Conservation (phyloP, 495 filamentous ascomycete genomes). For the Podospora australis region DNA sequence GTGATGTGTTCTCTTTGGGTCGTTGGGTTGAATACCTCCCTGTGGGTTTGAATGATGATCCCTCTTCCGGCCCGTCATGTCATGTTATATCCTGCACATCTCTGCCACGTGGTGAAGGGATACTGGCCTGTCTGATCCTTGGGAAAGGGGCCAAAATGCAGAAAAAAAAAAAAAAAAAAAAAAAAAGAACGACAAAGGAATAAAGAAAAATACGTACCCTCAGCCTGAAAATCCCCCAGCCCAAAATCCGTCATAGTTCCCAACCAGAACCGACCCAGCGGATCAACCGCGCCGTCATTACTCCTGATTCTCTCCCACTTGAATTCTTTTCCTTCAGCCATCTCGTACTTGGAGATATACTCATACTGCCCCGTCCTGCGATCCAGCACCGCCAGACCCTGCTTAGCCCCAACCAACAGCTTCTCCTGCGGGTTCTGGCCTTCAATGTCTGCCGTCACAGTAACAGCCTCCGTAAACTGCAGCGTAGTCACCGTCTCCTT, state of each 20-base stretch:
- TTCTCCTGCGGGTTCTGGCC: conserved; percentile 54
- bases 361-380: conserved; percentile 54
- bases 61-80: too few relatives aligned
- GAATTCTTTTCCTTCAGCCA: conserved; percentile 42
- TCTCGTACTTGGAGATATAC: conserved; percentile 35
- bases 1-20: too few relatives aligned
- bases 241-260: conserved; percentile 81
- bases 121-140: not conserved
- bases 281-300: conserved; percentile 82
- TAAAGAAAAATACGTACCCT: conserved; percentile 39
- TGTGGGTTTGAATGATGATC: too few relatives aligned
- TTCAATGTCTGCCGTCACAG: conserved; percentile 79
- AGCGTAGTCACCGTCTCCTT: conserved; percentile 57
- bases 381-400: conserved; percentile 71
- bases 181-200: not conserved
- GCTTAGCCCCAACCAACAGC: conserved; percentile 74
- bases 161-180: not conserved
- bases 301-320: conserved; percentile 45
- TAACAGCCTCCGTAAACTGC: conserved; percentile 61
- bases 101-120: conserved; percentile 20
- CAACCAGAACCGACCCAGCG: conserved; percentile 77
- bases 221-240: conserved; percentile 41
- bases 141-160: too few relatives aligned
- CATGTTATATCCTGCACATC: too few relatives aligned
- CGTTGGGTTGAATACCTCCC: too few relatives aligned